Base-by-base conservation (phyloP, 148 eudicot genomes). In the Bassia scoparia region DNA sequence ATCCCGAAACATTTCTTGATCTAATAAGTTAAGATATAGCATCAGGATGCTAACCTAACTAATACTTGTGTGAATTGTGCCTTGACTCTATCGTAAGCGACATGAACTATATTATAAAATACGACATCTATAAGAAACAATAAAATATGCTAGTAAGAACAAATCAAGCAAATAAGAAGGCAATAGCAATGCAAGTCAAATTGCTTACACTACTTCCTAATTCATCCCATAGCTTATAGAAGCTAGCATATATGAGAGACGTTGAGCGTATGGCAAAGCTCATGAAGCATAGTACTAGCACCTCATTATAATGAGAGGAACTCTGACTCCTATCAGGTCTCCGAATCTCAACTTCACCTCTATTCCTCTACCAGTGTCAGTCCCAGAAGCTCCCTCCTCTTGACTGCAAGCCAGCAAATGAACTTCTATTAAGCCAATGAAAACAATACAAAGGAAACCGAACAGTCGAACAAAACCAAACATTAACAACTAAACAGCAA, bases 151-250 rank as follows among this genome's bases (percentile, higher is more conserved):
- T n/a, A n/a, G n/a, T n/a, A n/a, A n/a, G n/a, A n/a, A n/a, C n/a
- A n/a, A n/a, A n/a, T n/a, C n/a, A n/a, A n/a, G n/a, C n/a, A n/a
- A n/a, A n/a, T n/a, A n/a, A n/a, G n/a, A n/a, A n/a, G n/a, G n/a
- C n/a, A n/a, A n/a, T n/a, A n/a, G n/a, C n/a, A n/a, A n/a, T n/a
- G n/a, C n/a, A n/a, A n/a, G n/a, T 34, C 33, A 7, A 30, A 61
- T 24, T 13, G 33, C 38, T 26, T n/a, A n/a, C n/a, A 46, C 73
- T 61, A 49, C 88, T 97, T 97, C 90, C 85, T 80, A 95, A 82
- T 69, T 95, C 91, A 75, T 95, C 99, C 99, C 96, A n/a, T n/a
- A 92, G 90, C 84, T 95, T 84, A 87, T 95, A 95, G 76, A 95
- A 95, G 74, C 82, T 83, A 54, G 96, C 92, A 87, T 95, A n/a